Percentiles rank a stretch among this genome's conserved stretches.
Conservation (phyloP, 2,329 filamentous ascomycete species). For the Cryphonectria nitschkei region DNA sequence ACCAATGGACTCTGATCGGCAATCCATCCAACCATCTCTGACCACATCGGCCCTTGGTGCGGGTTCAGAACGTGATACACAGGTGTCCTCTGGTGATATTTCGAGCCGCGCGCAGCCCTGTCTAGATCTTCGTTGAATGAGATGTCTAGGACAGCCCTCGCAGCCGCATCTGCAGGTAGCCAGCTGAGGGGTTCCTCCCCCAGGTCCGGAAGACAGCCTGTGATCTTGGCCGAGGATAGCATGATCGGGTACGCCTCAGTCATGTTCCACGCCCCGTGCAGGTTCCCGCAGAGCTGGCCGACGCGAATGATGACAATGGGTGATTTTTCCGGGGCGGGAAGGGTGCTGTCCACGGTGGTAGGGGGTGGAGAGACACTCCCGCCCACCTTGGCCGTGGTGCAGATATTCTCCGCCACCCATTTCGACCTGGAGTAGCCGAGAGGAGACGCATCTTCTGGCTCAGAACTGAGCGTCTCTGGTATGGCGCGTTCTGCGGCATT, state of each 20-base stretch:
- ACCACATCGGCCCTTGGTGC: constrained; percentile 47
- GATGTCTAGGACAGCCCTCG: constrained; percentile 46
- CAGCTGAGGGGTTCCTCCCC: constrained; percentile 44
- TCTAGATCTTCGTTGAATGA: constrained; percentile 17
- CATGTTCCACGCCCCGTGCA: constrained; percentile 49
- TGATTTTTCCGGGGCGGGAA: constrained; percentile 31
- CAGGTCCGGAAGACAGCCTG: constrained; percentile 45
- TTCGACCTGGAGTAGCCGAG: constrained; percentile 61
- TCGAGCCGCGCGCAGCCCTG: constrained; percentile 35
- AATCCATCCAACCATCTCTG: constrained; percentile 50
- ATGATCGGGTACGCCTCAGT: constrained; percentile 54
- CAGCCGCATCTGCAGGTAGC: constrained; percentile 51
- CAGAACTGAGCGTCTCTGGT: constrained; percentile 44
- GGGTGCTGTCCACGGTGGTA: constrained; percentile 28
- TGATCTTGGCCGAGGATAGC: constrained; percentile 44
- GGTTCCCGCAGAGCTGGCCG: constrained; percentile 50
- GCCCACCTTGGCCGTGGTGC: constrained; percentile 41
- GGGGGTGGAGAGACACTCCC: constrained; percentile 8
- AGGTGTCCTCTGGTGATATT: constrained; percentile 14
- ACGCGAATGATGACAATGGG: constrained; percentile 46
- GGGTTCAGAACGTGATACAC: constrained; percentile 56
- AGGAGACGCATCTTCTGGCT: constrained; percentile 48
- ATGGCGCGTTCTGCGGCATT: constrained; percentile 34
- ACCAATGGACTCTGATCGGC: constrained; percentile 4
- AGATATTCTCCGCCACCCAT: constrained; percentile 62